phyloP scores from a whole-genome alignment of 345 rosid genomes.

The Eucalyptus viminalis region DNA sequence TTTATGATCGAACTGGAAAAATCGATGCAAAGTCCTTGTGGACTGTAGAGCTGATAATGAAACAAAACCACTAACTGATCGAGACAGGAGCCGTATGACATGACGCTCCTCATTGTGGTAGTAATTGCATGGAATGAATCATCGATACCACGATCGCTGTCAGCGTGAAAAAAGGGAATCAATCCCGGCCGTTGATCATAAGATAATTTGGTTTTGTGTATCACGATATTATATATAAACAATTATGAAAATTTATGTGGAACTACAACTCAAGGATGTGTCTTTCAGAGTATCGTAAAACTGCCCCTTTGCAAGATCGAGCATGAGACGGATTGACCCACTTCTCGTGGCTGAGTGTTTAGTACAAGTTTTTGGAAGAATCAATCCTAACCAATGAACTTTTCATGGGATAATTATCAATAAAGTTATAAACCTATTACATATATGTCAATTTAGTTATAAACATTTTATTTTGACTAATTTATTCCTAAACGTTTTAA shows the following conservation, averaged over 20 bases:
- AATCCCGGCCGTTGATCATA: neutral
- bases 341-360: neutral
- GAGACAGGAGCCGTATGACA: neutral
- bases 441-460: no score
- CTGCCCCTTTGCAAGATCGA: neutral
- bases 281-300: neutral
- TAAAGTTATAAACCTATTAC: no score
- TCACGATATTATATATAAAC: no score
- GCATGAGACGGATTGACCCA: neutral
- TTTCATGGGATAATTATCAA: no score
- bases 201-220: neutral
- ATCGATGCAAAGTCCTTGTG: no score
- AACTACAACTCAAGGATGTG: neutral
- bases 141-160: neutral
- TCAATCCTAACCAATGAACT: neutral
- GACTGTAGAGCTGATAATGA: neutral
- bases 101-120: neutral
- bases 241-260: no score
- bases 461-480: no score
- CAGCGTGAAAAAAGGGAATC: fast-evolving
- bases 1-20: neutral
- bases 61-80: neutral
- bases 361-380: neutral
- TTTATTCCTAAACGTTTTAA: no score
- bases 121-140: neutral